These are phyloP conservation scores for Citeromyces siamensis DNA, from an alignment of 1,139 yeast species.

Conservation along the genomic window DNA sequence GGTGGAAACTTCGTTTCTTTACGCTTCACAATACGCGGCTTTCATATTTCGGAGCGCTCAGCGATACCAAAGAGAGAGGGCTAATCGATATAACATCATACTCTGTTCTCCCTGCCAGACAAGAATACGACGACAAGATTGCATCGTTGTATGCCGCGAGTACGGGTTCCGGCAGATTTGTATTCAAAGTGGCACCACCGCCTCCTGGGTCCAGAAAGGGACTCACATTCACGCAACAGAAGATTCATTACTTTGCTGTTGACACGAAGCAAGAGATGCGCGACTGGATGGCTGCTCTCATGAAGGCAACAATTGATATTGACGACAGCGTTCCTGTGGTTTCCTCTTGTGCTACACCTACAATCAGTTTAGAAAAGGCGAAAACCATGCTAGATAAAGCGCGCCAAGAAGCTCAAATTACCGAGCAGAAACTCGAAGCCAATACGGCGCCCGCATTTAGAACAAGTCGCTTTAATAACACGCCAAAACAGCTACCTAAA, in stretches of 20 bases:
- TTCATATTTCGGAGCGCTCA: conserved; percentile 73
- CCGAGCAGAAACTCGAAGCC: conserved; percentile 41
- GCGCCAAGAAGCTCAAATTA: conserved; percentile 52
- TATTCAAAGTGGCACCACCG: conserved; percentile 92
- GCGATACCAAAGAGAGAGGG: conserved; percentile 81
- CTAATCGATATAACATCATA: conserved; percentile 93
- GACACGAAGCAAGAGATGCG: conserved; percentile 88
- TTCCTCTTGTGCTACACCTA: conserved; percentile 92
- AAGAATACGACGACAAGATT: conserved; percentile 59
- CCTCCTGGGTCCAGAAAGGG: conserved; percentile 97
- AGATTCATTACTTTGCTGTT: conserved; percentile 91
- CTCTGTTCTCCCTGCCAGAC: conserved; percentile 62
- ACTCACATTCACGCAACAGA: conserved; percentile 90
- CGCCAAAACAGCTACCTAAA: neutral
- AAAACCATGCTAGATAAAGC: conserved; percentile 80
- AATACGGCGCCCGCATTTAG: conserved; percentile 13
- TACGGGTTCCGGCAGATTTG: conserved; percentile 84
- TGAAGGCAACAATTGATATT: conserved; percentile 92
- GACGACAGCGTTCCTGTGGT: conserved; percentile 90
- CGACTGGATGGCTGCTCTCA: conserved; percentile 88
- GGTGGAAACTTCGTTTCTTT: conserved; percentile 88
- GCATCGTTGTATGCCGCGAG: conserved; percentile 85
- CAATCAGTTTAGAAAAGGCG: conserved; percentile 77
- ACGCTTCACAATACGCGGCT: conserved; percentile 87
- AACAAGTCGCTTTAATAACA: conserved; percentile 8